phyloP scores from a whole-genome alignment of 2,329 filamentous ascomycete species.

The Cercospora beticola region DNA sequence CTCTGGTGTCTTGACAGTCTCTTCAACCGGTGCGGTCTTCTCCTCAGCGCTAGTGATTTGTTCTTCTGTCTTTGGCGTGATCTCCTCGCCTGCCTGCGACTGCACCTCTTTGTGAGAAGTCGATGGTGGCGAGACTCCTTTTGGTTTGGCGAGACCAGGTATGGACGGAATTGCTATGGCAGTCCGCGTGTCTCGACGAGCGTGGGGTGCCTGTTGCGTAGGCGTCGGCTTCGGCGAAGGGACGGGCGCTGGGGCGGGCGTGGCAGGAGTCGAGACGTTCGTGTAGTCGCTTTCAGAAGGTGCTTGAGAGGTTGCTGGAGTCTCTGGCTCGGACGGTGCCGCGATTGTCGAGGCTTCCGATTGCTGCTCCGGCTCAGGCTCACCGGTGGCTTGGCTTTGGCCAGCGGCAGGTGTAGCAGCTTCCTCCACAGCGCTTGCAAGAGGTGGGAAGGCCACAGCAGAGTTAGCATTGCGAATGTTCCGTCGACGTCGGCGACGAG shows the following conservation, averaged over 20 bases:
- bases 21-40: slow-evolving; percentile 35
- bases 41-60: slow-evolving; percentile 14
- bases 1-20: slow-evolving; percentile 46
- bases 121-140: slow-evolving; percentile 39
- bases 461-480: slow-evolving; percentile 42
- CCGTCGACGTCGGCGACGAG: slow-evolving; percentile 47
- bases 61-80: slow-evolving; percentile 18
- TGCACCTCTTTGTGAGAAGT: slow-evolving; percentile 37
- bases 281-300: slow-evolving; percentile 56
- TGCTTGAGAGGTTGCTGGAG: slow-evolving; percentile 58
- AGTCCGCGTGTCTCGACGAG: slow-evolving; percentile 45
- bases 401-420: slow-evolving; percentile 14
- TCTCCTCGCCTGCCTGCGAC: slow-evolving; percentile 15
- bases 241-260: slow-evolving; percentile 39
- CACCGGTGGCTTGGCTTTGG: slow-evolving; percentile 21
- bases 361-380: slow-evolving; percentile 29
- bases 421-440: slow-evolving; percentile 37
- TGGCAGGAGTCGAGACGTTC: slow-evolving; percentile 50
- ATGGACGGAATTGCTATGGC: slow-evolving; percentile 55
- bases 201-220: slow-evolving; percentile 30
- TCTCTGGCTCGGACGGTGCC: slow-evolving; percentile 52
- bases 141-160: slow-evolving; percentile 48
- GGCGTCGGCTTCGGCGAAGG: slow-evolving; percentile 37
- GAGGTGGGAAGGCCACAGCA: slow-evolving; percentile 52
- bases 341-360: slow-evolving; percentile 48